phyloP scores from a whole-genome alignment of 106 monocot species.

The Xerophyta viscosa region DNA sequence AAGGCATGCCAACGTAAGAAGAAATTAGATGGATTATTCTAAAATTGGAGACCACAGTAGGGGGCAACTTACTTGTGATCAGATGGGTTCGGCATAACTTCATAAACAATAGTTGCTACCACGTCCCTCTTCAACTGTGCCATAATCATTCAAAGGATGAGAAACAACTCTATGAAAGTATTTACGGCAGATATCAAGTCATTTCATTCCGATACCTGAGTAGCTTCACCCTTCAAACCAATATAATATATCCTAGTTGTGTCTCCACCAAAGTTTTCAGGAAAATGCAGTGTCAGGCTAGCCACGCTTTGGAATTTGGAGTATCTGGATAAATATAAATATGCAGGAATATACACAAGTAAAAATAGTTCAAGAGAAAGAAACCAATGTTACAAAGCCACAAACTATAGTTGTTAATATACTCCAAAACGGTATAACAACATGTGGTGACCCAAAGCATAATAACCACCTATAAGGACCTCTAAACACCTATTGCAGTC shows the following conservation, averaged over 20 bases:
- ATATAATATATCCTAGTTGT: slow-evolving; percentile 88
- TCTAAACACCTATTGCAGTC: too few relatives aligned
- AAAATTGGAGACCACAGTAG: too few relatives aligned
- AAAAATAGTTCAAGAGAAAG: too few relatives aligned
- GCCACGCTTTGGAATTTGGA: slow-evolving; percentile 88
- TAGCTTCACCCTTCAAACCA: slow-evolving; percentile 92
- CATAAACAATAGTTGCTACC: slow-evolving; percentile 95
- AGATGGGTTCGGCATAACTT: slow-evolving; percentile 91
- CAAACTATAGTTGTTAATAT: too few relatives aligned
- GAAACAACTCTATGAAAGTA: neutral
- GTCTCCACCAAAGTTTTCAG: slow-evolving; percentile 88
- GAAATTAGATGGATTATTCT: neutral
- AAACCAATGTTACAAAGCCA: too few relatives aligned
- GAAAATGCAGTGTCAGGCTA: slow-evolving; percentile 84
- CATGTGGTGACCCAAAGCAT: too few relatives aligned
- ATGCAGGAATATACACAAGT: too few relatives aligned
- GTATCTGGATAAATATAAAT: slow-evolving; percentile 44
- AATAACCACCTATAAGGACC: too few relatives aligned
- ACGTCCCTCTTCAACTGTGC: slow-evolving; percentile 89
- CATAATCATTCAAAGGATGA: slow-evolving; percentile 7
- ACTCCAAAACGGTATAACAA: too few relatives aligned
- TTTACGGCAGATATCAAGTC: neutral
- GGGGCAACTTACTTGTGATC: slow-evolving; percentile 85
- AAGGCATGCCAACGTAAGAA: neutral
- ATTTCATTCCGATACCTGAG: slow-evolving; percentile 48